These are phyloP conservation scores for Tulasnella sp. DNA, from an alignment of 768 basidiomycete species.

Conservation along the genomic window DNA sequence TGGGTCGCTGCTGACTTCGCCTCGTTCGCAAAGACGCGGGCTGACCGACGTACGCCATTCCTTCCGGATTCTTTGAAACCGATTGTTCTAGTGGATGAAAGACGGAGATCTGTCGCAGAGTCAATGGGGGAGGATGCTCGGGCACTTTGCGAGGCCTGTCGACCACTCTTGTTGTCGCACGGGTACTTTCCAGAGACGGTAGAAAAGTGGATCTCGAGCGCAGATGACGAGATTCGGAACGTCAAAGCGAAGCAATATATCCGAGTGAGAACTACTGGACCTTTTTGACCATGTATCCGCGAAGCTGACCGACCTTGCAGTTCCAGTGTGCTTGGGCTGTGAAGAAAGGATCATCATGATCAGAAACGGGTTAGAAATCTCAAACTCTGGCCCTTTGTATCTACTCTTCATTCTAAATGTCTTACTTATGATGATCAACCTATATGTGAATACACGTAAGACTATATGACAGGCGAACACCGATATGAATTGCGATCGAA, in stretches of 20 bases:
- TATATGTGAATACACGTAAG: no score
- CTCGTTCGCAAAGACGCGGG: neutral
- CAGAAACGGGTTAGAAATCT: no score
- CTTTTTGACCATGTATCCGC: neutral
- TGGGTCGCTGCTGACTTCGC: neutral
- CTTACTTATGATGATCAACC: no score
- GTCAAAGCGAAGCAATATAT: neutral
- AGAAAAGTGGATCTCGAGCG: neutral
- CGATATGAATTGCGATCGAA: no score
- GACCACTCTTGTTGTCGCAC: neutral
- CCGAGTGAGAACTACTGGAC: neutral
- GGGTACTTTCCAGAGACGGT: conserved; percentile 8
- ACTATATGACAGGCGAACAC: no score
- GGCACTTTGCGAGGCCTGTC: neutral
- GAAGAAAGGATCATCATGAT: no score
- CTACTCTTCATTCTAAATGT: no score
- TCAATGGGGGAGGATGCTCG: neutral
- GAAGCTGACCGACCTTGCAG: neutral
- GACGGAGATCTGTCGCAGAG: neutral
- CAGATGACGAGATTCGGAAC: neutral
- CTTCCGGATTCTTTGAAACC: neutral
- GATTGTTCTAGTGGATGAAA: neutral
- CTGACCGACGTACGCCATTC: neutral
- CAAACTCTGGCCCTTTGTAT: no score
- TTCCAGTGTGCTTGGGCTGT: conserved; percentile 1